These are phyloP conservation scores for Ustilago cynodontis DNA, from an alignment of 1,284 basidiomycete genomes.

Conservation along the genomic window DNA sequence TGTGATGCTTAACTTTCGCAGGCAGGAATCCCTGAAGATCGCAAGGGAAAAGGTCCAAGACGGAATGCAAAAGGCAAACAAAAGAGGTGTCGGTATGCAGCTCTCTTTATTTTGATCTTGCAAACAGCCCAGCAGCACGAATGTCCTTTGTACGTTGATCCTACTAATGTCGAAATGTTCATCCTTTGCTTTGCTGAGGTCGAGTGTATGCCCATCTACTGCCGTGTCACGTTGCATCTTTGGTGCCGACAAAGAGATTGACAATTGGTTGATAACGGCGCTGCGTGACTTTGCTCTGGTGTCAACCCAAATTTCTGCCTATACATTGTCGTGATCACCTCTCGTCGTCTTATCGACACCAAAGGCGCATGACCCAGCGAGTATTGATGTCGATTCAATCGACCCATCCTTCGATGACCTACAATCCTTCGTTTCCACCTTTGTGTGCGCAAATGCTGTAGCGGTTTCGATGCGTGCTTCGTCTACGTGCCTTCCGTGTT, in stretches of 20 bases:
- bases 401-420: neutral
- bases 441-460: neutral
- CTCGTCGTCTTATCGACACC: neutral
- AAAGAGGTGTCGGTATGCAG: constrained; percentile 45
- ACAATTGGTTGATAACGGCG: neutral
- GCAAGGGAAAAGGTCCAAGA: constrained; percentile 5
- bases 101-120: constrained; percentile 17
- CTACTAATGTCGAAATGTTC: neutral
- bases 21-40: constrained; percentile 40
- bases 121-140: neutral
- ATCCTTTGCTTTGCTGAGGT: neutral
- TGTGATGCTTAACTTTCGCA: constrained; percentile 59
- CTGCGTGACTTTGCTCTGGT: neutral
- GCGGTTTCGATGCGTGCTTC: neutral
- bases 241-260: neutral
- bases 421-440: neutral
- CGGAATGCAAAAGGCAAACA: constrained; percentile 23
- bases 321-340: neutral
- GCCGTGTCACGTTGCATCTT: neutral
- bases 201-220: neutral
- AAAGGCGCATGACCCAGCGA: neutral
- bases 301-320: neutral
- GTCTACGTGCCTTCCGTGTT: neutral
- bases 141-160: no score
- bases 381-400: neutral